These are phyloP conservation scores for Coemansia sp. DNA, from an alignment of 192 early-diverging fungal genomes.

Conservation along the genomic window DNA sequence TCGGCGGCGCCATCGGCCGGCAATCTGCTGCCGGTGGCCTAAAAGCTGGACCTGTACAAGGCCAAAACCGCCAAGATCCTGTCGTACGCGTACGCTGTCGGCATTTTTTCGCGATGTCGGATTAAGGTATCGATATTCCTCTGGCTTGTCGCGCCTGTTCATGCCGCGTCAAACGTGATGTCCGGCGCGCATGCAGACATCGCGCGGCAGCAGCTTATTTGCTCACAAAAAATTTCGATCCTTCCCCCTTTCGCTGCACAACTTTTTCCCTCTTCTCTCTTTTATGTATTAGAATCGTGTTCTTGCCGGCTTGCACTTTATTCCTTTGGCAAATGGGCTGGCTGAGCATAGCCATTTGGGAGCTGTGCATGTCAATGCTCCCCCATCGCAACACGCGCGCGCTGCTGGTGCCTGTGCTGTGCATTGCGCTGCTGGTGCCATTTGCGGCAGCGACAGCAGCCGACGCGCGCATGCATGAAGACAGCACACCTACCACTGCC, in stretches of 20 bases:
- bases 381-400: conserved; percentile 44
- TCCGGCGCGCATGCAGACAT: background rate
- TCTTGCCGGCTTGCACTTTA: background rate
- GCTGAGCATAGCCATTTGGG: conserved; percentile 36
- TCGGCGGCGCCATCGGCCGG: conserved; percentile 63
- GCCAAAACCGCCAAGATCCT: conserved; percentile 59
- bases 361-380: conserved; percentile 48
- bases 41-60: conserved; percentile 61
- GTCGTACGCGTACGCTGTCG: conserved; percentile 57
- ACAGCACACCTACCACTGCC: too few species aligned
- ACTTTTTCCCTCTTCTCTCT: too few species aligned
- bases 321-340: conserved; percentile 22
- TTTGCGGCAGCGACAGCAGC: conserved; percentile 7
- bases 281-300: too few species aligned
- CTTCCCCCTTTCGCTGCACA: too few species aligned
- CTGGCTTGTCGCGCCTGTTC: conserved; percentile 11
- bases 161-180: background rate
- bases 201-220: background rate
- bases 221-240: too few species aligned
- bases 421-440: conserved; percentile 30
- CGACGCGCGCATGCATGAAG: too few species aligned
- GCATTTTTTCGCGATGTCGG: conserved; percentile 21
- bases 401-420: conserved; percentile 39
- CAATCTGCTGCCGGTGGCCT: conserved; percentile 63
- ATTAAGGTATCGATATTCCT: conserved; percentile 40